These are phyloP conservation scores for Tolypocladium tropicale DNA, from an alignment of 2,329 filamentous ascomycete genomes.

Conservation along the genomic window DNA sequence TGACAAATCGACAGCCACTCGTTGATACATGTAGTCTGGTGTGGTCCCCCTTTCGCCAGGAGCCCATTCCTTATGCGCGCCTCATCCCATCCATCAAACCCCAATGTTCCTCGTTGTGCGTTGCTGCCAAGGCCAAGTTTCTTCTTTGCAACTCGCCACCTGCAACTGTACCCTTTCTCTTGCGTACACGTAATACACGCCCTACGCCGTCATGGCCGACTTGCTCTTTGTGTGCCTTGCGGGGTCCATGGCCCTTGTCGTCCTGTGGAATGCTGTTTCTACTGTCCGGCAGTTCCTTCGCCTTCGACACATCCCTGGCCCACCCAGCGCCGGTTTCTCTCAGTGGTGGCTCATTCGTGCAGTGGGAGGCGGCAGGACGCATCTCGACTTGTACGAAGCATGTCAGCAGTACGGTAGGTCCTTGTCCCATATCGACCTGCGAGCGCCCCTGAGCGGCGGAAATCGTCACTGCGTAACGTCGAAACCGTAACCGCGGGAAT, in stretches of 20 bases:
- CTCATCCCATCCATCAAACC: no score
- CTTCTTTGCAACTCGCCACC: neutral
- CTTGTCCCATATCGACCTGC: neutral
- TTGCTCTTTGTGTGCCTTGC: neutral
- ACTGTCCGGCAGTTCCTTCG: slow-evolving; percentile 18
- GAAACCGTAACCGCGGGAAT: neutral
- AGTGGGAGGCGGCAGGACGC: slow-evolving; percentile 19
- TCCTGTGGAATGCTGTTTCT: neutral
- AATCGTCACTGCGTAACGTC: neutral
- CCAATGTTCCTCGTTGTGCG: neutral
- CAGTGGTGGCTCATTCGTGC: slow-evolving; percentile 26
- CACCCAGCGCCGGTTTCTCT: slow-evolving; percentile 24
- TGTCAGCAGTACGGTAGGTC: slow-evolving; percentile 23
- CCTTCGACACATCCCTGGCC: slow-evolving; percentile 29
- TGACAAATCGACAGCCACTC: no score
- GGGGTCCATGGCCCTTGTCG: neutral
- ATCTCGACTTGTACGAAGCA: slow-evolving; percentile 25
- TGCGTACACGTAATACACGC: neutral
- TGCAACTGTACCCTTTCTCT: no score
- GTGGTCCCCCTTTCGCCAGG: no score
- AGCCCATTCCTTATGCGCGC: no score
- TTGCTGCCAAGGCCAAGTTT: neutral
- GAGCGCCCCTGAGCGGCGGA: no score
- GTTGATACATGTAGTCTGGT: no score
- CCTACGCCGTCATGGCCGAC: neutral